Base-by-base conservation (phyloP, 2,329 filamentous ascomycete species). In the Pestalotiopsis sp. region DNA sequence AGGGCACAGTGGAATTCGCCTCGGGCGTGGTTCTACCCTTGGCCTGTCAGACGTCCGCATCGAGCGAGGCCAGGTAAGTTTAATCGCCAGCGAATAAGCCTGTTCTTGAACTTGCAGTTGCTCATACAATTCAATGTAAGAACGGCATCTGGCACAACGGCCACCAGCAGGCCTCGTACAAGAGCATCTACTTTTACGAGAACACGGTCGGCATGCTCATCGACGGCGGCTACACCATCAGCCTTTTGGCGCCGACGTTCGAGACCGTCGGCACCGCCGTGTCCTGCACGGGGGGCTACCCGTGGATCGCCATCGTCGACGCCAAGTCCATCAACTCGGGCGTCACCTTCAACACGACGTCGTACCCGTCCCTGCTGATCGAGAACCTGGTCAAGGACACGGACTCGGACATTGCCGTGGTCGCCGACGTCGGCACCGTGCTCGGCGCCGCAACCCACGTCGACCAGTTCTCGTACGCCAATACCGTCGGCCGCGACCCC, bases 91-190 rank as follows among this genome's bases (percentile, higher is more conserved):
- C n/a, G 7, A 20, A 31, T n/a, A 39, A 17, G 20, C 27, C 9
- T 14, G 17, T 14, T 62, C 17, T 9, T 31, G 14, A 13, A 52
- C 0, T 14, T 17, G 13, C 4, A 9, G 49, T 25, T 27, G 66
- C 61, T 74, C 68, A 70, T 52, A 63, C 20, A 36, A 59, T 11
- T n/a, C 57, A 7, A 31, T n/a, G 56, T 20, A 58, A 80, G 78
- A 82, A 82, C 58, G 82, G 82, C 52, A 81, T 84, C 70, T 81
- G 78, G 78, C 77, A 82, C 64, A 73, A 82, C 69, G 80, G 80
- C 4, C 82, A 84, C 67, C 82, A 84, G 69, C 82, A 84, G 67
- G 81, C 81, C 1, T 72, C 81, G 1, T 83, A 81, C 72, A 84
- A 84, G 75, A 78, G 76, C 70, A 81, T 84, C 31, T 79, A 82